These are phyloP conservation scores for Ophiostoma tasmaniense DNA, from an alignment of 2,329 filamentous ascomycete species.

Conservation along the genomic window DNA sequence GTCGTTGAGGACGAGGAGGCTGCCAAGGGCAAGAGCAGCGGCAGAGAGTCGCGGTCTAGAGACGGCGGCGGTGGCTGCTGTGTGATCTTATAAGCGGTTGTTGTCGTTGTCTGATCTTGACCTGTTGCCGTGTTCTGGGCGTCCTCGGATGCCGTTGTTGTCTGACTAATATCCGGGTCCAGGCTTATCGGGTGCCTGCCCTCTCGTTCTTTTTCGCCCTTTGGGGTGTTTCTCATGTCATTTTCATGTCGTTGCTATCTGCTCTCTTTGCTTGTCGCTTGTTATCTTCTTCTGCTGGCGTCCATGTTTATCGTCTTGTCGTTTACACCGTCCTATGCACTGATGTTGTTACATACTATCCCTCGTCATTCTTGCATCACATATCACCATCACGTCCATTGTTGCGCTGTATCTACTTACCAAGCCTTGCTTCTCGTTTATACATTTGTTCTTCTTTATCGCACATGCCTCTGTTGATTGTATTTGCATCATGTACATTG, in stretches of 20 bases:
- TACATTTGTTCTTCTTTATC: background rate
- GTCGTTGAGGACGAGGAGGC: conserved; percentile 73
- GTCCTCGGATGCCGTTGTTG: background rate
- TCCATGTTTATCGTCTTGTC: background rate
- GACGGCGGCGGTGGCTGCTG: conserved; percentile 40
- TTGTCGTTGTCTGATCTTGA: background rate
- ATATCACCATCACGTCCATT: background rate
- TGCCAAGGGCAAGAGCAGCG: conserved; percentile 50
- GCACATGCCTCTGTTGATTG: background rate
- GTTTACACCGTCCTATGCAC: background rate
- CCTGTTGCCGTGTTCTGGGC: background rate
- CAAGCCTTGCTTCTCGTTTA: background rate
- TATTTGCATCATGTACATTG: background rate
- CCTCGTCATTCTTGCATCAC: background rate
- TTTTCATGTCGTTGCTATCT: background rate
- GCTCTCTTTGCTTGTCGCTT: background rate
- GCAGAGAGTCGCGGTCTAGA: conserved; percentile 33
- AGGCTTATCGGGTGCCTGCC: background rate
- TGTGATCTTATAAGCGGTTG: conserved; percentile 39
- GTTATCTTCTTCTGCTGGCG: conserved; percentile 7
- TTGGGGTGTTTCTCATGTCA: background rate
- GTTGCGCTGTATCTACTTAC: background rate
- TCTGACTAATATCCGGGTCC: background rate
- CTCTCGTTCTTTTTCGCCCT: background rate
- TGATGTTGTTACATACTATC: background rate